These are phyloP conservation scores for Anastatica hierochuntica DNA, from an alignment of 345 rosid species.

Conservation along the genomic window DNA sequence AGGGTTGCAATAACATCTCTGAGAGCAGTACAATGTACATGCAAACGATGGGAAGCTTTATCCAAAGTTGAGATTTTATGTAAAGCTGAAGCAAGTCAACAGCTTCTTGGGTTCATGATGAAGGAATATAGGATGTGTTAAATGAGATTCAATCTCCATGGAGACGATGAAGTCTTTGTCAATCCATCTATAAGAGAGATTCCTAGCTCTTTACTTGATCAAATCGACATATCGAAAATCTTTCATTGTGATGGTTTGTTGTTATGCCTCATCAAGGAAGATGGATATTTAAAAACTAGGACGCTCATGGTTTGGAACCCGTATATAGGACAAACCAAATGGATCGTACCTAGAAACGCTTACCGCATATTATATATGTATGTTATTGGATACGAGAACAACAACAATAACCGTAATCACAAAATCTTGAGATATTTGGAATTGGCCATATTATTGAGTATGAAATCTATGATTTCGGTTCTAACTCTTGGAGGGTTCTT, in stretches of 20 bases:
- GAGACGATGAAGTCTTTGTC: too few species aligned
- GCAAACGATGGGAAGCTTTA: background rate
- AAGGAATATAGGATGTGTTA: background rate
- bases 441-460: too few species aligned
- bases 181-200: background rate
- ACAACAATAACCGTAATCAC: too few species aligned
- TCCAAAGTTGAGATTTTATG: background rate
- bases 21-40: background rate
- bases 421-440: too few species aligned
- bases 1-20: background rate
- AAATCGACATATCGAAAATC: background rate
- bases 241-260: background rate
- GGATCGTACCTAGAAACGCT: background rate
- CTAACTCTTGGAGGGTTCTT: background rate
- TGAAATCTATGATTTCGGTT: background rate
- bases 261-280: background rate
- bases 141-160: background rate
- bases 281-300: too few species aligned
- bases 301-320: conserved; percentile 3
- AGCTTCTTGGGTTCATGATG: background rate
- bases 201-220: background rate
- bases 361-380: too few species aligned
- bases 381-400: background rate
- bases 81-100: background rate
- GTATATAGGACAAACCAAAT: background rate